phyloP scores from a whole-genome alignment of 768 basidiomycete species.

The Amyloporia xantha region DNA sequence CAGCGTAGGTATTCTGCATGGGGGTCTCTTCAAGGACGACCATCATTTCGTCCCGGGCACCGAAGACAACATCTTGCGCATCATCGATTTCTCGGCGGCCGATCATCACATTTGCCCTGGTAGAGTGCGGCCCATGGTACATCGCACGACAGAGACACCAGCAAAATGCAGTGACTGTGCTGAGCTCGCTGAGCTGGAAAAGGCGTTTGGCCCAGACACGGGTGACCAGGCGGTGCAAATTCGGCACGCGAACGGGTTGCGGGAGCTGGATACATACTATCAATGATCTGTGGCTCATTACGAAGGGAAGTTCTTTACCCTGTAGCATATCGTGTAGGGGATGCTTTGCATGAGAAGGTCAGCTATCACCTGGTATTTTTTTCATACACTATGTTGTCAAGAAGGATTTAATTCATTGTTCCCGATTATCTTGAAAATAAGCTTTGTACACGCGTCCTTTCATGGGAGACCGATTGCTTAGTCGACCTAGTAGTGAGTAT shows the following conservation, averaged over 20 bases:
- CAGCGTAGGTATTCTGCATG: constrained; percentile 30
- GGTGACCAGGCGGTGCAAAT: constrained; percentile 4
- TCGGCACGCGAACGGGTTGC: constrained; percentile 9
- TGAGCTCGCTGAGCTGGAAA: constrained; percentile 12
- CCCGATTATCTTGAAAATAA: too few species aligned
- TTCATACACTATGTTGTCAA: too few species aligned
- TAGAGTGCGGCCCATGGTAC: constrained; percentile 1
- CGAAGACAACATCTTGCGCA: constrained; percentile 22
- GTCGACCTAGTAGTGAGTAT: too few species aligned
- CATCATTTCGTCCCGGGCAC: constrained; percentile 16
- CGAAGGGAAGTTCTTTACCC: too few species aligned
- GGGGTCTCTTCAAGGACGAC: constrained; percentile 20
- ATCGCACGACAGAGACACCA: neutral
- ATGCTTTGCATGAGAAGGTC: too few species aligned
- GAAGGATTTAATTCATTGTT: too few species aligned
- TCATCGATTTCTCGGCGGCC: constrained; percentile 32
- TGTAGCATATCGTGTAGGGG: too few species aligned
- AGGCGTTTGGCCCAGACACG: constrained; percentile 9
- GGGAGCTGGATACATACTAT: neutral
- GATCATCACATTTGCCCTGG: constrained; percentile 25
- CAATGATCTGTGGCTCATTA: too few species aligned
- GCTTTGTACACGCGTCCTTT: too few species aligned
- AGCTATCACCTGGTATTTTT: too few species aligned
- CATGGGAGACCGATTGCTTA: too few species aligned
- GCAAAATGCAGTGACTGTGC: constrained; percentile 2